Base-by-base conservation (phyloP, 2,329 filamentous ascomycete species). In the Talaromyces sp. region DNA sequence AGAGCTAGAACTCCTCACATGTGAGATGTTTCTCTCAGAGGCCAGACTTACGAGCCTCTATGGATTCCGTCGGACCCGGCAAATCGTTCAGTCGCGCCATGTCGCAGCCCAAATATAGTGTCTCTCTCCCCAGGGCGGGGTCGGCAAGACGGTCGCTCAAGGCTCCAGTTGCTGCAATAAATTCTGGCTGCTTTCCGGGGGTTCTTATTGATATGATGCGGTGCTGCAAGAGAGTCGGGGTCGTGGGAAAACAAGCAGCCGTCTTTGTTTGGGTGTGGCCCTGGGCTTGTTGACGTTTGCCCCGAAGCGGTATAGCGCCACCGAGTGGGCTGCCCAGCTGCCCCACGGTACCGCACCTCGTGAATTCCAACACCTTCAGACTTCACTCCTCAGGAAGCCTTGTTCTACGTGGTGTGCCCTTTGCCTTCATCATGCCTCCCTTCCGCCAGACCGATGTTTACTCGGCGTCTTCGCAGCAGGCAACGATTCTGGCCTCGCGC, bases 401-500 rank as follows among this genome's bases (percentile, higher is more conserved):
- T 36, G 11, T 36, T 15, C 13, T 36, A 36, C 33, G 33, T 15
- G 33, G 33, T 36, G 33, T 15, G 4, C 33, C 15, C 13, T 36
- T 15, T 36, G 13, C 4, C 1, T 36, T 36, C 33, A 25, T 22
- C 17, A 47, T 47, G 44, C 44, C 44, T 3, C 44, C 71, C 5
- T 62, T 74, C 59, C 73, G 74, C 25, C 73, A 73, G 56, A 65
- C 69, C 56, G 70, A 67, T 51, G 65, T 63, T 44, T 64, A 70
- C 57, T 62, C 71, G 67, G 66, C 69, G 57, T 62, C 65, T 36
- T 66, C 78, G 67, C 66, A 73, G 55, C 83, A 85, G 67, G 84
- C 84, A 8, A 83, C 84, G 1, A 78, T 80, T 32, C 77, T 88
- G n/a, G 77, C 84, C 57, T 78, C 83, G 39, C 84, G 85, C 68